phyloP scores from a whole-genome alignment of 441 rosid genomes.

The Bocquillonia castaneifolia region DNA sequence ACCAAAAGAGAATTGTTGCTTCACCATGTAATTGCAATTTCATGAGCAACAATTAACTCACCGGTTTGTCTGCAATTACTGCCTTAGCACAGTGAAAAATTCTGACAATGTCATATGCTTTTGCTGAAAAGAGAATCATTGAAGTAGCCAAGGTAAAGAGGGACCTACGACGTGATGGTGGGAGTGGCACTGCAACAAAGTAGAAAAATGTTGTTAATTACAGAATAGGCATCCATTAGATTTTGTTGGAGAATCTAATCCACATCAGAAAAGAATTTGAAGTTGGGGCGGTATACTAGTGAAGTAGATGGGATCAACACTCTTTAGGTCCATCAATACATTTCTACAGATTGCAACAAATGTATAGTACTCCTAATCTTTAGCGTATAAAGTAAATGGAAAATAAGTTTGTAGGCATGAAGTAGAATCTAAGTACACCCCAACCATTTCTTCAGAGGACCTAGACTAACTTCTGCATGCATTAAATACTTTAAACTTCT shows the following conservation, averaged over 20 bases:
- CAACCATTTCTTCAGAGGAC: background rate
- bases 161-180: slow-evolving; percentile 73
- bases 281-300: no score
- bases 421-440: background rate
- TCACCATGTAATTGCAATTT: slow-evolving; percentile 12
- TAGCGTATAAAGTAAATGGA: background rate
- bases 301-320: no score
- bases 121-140: slow-evolving; percentile 85
- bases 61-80: slow-evolving; percentile 57
- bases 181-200: slow-evolving; percentile 62
- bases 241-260: no score
- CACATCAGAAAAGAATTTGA: no score
- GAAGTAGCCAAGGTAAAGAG: slow-evolving; percentile 76
- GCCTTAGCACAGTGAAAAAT: slow-evolving; percentile 50
- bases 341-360: no score
- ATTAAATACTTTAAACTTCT: background rate
- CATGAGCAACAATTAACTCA: slow-evolving; percentile 27
- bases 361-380: background rate
- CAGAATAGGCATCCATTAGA: slow-evolving; percentile 10
- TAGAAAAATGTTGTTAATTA: slow-evolving; percentile 8
- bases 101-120: slow-evolving; percentile 56
- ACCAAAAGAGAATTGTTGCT: no score
- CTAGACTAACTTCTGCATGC: background rate
- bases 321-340: no score
- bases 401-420: background rate